Conservation (phyloP, 2,329 filamentous ascomycete genomes). For the Cladosporium sp. region DNA sequence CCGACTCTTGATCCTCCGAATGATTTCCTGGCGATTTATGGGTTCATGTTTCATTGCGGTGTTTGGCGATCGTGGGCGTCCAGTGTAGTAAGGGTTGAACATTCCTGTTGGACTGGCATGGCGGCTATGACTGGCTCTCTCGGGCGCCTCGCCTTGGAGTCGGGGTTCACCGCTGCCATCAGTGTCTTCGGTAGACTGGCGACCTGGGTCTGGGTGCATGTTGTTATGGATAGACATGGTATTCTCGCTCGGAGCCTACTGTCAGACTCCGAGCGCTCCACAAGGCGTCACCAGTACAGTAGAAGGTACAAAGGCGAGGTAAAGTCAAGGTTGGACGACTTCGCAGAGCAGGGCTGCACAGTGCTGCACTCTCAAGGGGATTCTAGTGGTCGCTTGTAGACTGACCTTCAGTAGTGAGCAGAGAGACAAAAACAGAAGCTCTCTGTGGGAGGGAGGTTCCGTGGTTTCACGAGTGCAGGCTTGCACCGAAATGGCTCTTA, state of each 20-base stretch:
- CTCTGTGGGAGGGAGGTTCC: not conserved
- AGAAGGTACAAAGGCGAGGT: not conserved
- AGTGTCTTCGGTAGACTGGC: conserved; percentile 17
- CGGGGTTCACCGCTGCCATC: conserved; percentile 4
- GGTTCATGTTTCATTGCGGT: conserved; percentile 31
- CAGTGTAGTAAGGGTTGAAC: conserved; percentile 41
- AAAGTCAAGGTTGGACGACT: not conserved
- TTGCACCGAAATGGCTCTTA: conserved; percentile 12
- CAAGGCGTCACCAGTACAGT: conserved; percentile 13
- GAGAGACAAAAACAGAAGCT: not conserved
- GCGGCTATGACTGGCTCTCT: not conserved
- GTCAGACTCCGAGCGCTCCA: conserved; percentile 27
- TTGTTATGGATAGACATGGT: conserved; percentile 19
- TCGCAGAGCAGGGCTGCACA: not conserved
- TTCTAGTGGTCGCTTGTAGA: not conserved
- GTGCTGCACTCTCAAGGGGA: not conserved
- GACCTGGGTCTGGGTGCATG: conserved; percentile 21
- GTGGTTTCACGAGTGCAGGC: conserved; percentile 1
- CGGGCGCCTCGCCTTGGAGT: not conserved
- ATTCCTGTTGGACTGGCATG: conserved; percentile 21
- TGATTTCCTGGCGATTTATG: conserved; percentile 72
- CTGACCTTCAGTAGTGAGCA: not conserved
- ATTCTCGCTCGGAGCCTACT: conserved; percentile 25
- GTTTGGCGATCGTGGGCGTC: conserved; percentile 33
- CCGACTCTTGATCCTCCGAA: conserved; percentile 72